Evolutionary conservation across 1,284 basidiomycete species (phyloP), one percentile per base, ranked within the genome.

Genomic region (Leccinum fallax): DNA sequence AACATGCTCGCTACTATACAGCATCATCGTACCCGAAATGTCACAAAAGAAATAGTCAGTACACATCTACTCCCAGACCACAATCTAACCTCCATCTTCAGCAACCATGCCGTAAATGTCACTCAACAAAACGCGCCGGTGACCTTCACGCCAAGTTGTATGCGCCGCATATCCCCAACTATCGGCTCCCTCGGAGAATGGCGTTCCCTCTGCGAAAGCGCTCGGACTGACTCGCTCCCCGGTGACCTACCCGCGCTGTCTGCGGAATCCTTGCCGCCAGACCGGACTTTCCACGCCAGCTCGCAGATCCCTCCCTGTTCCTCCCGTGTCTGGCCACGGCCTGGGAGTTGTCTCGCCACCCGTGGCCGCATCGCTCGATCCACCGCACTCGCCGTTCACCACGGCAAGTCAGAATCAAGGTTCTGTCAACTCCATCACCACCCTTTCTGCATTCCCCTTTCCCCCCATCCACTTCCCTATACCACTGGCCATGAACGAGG

Each of bases 401-500:
- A 65, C 74, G 13, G 77, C 78, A 36, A 79, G 60, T 21, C 64
- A 67, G 43, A 68, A 67, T 24, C 73, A 74, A 32, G 75, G 76
- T 30, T 78, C 75, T 1, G 64, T 83, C 40, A 84, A 83, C 57
- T 85, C 87, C 26, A 80, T 90, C 19, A 80, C 86, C 16, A 87
- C 88, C 2, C 77, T 91, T 21, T 88, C 86, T 24, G 85, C 85
- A 0, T 92, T 91, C 72, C 89, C 89, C 19, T 74, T 81, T 2
- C 89, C 89, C 21, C 89, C 89, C 0, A 84, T 84, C 0, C 88
- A 90, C 67, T 85, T 88, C 63, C 88, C 89, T 15, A 74, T 87
- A 6, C 88, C 87, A 21, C 79, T 82, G 19, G 74, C 80, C 11
- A 57, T 55, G 59, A 72, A 60, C 21, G 67, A 76, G 28, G 59